Evolutionary conservation across 148 eudicot species (phyloP).

Genomic region (Euryodendron excelsum): DNA sequence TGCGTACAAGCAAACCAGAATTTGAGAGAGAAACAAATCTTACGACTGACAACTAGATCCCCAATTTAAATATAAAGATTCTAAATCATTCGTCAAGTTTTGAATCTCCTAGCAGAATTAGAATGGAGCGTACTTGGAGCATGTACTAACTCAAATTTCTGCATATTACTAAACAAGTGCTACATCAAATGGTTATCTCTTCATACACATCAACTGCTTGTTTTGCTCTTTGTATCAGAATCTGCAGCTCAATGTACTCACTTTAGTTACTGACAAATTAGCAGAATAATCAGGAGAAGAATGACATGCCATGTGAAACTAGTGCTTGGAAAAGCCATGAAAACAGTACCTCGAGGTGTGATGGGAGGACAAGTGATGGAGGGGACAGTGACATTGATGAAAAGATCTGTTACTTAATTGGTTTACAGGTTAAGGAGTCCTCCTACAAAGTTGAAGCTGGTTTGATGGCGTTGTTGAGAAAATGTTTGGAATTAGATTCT

Average conservation of each 20-base stretch:
- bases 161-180: not conserved
- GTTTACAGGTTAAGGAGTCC: constrained; percentile 43
- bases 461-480: constrained; percentile 52
- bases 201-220: not conserved
- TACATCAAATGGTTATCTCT: not conserved
- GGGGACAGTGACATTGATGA: constrained; percentile 30
- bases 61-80: not conserved
- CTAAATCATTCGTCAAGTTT: not conserved
- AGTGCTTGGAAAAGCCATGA: constrained; percentile 22
- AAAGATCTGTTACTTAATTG: constrained; percentile 35
- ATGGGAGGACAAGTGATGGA: constrained; percentile 11
- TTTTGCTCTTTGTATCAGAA: not conserved
- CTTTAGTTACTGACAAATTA: not conserved
- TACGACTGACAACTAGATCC: not conserved
- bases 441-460: constrained; percentile 48
- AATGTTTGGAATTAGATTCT: constrained; percentile 64
- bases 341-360: constrained; percentile 34
- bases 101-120: not conserved
- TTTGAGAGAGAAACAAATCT: not conserved
- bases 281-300: constrained; percentile 21
- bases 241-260: not conserved
- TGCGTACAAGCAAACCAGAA: not conserved
- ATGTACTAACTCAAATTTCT: not conserved
- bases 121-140: not conserved
- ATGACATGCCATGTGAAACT: constrained; percentile 17